Conservation (phyloP, 495 filamentous ascomycete species). For the Hyaloscypha bicolor region DNA sequence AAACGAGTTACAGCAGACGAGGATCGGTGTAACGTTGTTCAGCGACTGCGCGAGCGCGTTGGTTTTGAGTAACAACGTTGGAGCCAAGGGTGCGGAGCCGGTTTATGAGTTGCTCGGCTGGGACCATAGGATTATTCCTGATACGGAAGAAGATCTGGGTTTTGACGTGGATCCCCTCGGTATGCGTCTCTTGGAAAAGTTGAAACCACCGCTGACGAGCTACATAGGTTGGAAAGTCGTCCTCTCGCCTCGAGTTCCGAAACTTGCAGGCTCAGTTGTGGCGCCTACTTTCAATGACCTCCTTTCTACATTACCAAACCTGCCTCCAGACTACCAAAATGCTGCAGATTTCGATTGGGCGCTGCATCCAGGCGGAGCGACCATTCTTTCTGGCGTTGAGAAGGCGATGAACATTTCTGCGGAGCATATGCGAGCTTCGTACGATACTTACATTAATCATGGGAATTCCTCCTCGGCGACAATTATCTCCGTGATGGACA, state of each 20-base stretch:
- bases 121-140: conserved; percentile 56
- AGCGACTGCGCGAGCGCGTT: conserved; percentile 64
- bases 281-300: conserved; percentile 51
- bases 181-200: conserved; percentile 12
- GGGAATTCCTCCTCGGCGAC: conserved; percentile 65
- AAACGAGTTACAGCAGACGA: conserved; percentile 50
- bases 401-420: conserved; percentile 52
- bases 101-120: conserved; percentile 61
- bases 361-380: conserved; percentile 65
- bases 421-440: conserved; percentile 61
- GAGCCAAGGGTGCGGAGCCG: conserved; percentile 36
- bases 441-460: conserved; percentile 64
- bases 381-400: conserved; percentile 64
- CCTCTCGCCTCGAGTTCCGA: conserved; percentile 58
- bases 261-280: conserved; percentile 49
- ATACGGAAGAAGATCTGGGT: conserved; percentile 57
- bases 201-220: neutral
- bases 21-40: conserved; percentile 63
- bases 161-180: conserved; percentile 62
- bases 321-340: conserved; percentile 42
- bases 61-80: conserved; percentile 58
- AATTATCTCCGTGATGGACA: conserved; percentile 62
- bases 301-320: conserved; percentile 41
- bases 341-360: conserved; percentile 68
- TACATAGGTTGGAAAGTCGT: conserved; percentile 58